Base-by-base conservation (phyloP, 345 rosid species). In the Aegle marmelos region DNA sequence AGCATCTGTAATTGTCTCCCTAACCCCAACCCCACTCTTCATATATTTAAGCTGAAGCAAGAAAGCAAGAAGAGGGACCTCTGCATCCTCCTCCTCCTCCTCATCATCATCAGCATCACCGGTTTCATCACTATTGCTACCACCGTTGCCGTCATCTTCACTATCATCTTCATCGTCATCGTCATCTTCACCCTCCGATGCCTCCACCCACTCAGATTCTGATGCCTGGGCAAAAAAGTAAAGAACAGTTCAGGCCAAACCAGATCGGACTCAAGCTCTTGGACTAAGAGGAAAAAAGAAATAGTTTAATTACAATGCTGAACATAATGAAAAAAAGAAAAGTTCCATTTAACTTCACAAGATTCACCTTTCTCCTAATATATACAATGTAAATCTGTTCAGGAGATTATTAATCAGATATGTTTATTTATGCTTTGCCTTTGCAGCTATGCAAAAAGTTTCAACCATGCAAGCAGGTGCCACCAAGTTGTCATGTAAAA, bases 161-260 rank as follows among this genome's bases (percentile, higher is more conserved):
- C 74, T 79, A 27, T 65, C 85, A 69, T 86, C 94, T 14, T 85
- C 93, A 61, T 88, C 91, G 0, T 88, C 98, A n/a, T 92, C 97
- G 24, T 85, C 98, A 74, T 91, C 93, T 39, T 95, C 99, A 65
- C 89, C 92, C 73, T 95, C 99, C 22, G 96, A 92, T 58, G 87
- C 92, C 79, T 92, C 96, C 48, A 93, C 79, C 98, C 99, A 95
- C 85, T 95, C 97, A 65, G 92, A 85, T 87, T 95, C 97, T 81
- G 96, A 87, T 72, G 97, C 92, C 99, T 95, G 56, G 34, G 69
- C 79, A 22, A 73, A 24, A 64, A 64, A 76, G 68, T 13, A 68
- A 70, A 69, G 24, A 54, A 64, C 22, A 39, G 33, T 31, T 45
- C 17, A 70, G 25, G 81, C 45, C 24, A 69, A 73, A 36, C 41